Percentiles rank a stretch among this genome's conserved stretches.
phyloP scores from a whole-genome alignment of 2,329 filamentous ascomycete genomes.

The Monosporascus sp. region DNA sequence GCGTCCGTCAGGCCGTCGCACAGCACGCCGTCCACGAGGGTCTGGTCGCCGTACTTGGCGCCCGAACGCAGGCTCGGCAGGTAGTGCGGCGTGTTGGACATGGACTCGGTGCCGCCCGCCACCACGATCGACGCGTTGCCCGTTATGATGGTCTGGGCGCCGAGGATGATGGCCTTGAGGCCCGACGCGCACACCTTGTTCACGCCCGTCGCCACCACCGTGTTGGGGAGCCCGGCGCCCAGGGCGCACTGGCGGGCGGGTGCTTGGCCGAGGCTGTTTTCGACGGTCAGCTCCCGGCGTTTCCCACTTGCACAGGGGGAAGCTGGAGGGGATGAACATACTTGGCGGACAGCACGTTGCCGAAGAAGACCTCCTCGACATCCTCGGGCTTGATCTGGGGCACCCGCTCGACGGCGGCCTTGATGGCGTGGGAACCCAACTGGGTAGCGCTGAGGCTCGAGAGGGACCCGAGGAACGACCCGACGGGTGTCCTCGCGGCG shows the following conservation, averaged over 20 bases:
- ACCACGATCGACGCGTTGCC: constrained; percentile 91
- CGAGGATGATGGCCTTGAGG: constrained; percentile 90
- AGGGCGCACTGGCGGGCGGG: constrained; percentile 93
- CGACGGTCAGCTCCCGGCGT: constrained; percentile 6
- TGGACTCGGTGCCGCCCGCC: constrained; percentile 92
- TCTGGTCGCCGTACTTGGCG: constrained; percentile 90
- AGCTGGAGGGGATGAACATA: constrained; percentile 37
- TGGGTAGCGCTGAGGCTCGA: constrained; percentile 81
- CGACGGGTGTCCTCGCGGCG: constrained; percentile 81
- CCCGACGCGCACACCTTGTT: constrained; percentile 99
- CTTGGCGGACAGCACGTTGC: constrained; percentile 97
- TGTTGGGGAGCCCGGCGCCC: constrained; percentile 75
- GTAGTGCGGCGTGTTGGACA: constrained; percentile 98
- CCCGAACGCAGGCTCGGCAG: constrained; percentile 80
- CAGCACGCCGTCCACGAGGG: constrained; percentile 82
- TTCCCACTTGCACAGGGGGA: not conserved
- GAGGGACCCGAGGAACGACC: constrained; percentile 93
- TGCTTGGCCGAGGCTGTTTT: constrained; percentile 81
- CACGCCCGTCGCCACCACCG: constrained; percentile 81
- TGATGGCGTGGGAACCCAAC: constrained; percentile 87
- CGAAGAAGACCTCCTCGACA: constrained; percentile 95
- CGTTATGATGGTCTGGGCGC: constrained; percentile 94
- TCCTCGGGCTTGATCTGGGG: constrained; percentile 82
- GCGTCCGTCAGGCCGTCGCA: constrained; percentile 94
- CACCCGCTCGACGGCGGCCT: constrained; percentile 80